A percentile compares a stretch with the other conserved stretches of the same genome.
Conservation (phyloP, 2,329 filamentous ascomycete genomes). For the Xylaria sp. region DNA sequence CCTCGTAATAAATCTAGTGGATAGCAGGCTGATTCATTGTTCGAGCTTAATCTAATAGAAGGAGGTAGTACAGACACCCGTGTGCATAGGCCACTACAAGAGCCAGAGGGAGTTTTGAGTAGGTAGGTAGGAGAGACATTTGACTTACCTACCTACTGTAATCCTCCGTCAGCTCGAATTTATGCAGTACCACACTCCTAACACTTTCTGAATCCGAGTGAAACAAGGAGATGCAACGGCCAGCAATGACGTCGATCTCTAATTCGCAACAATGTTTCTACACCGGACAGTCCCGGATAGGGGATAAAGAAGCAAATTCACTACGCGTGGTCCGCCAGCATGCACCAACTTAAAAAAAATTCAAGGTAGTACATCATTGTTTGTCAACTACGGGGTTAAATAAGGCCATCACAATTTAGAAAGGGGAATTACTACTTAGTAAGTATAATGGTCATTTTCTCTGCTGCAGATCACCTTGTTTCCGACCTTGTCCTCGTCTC, state of each 20-base stretch:
- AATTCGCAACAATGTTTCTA: not conserved
- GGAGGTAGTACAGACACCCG: not conserved
- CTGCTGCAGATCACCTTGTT: slow-evolving; percentile 18
- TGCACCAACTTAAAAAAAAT: too few species aligned
- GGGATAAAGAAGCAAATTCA: too few species aligned
- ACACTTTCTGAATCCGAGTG: not conserved
- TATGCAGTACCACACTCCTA: not conserved
- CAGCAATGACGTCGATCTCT: slow-evolving; percentile 21
- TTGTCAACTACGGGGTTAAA: not conserved
- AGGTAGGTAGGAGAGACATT: too few species aligned
- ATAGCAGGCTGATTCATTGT: not conserved
- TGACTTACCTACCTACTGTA: not conserved
- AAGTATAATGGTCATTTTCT: slow-evolving; percentile 6
- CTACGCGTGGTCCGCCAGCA: too few species aligned
- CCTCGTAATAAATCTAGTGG: not conserved
- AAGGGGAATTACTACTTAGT: not conserved
- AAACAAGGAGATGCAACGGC: not conserved
- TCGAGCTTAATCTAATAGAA: not conserved
- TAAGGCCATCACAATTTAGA: slow-evolving; percentile 30
- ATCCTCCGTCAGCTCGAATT: not conserved
- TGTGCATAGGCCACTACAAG: slow-evolving; percentile 5
- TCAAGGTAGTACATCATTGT: not conserved
- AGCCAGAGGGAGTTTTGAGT: not conserved
- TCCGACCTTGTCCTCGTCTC: not conserved
- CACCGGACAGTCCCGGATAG: too few species aligned